These are phyloP conservation scores for Miscanthus sacchariflorus DNA, from an alignment of 202 grass and related monocot species.

Conservation along the genomic window DNA sequence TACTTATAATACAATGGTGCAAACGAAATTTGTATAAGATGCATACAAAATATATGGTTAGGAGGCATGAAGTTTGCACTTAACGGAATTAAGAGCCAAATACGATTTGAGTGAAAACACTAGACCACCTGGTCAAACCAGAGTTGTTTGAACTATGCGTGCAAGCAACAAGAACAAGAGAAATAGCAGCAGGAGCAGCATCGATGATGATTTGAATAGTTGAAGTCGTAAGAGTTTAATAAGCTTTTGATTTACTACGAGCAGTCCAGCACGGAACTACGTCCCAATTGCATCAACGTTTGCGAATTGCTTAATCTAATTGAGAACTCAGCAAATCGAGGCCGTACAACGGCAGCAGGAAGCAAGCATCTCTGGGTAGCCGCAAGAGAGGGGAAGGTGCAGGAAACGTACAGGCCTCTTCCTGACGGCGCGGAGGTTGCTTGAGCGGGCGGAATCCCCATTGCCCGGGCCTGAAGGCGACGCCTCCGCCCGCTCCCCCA, in stretches of 20 bases:
- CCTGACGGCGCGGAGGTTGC: slow-evolving; percentile 59
- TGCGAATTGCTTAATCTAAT: slow-evolving; percentile 25
- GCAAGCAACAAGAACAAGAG: slow-evolving; percentile 42
- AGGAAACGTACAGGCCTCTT: slow-evolving; percentile 77
- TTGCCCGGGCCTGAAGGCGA: slow-evolving; percentile 33
- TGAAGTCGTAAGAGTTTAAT: slow-evolving; percentile 13
- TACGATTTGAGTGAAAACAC: slow-evolving; percentile 27
- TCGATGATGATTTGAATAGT: slow-evolving; percentile 24
- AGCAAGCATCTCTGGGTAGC: slow-evolving; percentile 56
- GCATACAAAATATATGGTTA: neutral
- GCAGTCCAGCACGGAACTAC: slow-evolving; percentile 24
- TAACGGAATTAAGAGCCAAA: slow-evolving; percentile 18
- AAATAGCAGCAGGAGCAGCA: slow-evolving; percentile 5
- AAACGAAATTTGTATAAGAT: slow-evolving; percentile 23
- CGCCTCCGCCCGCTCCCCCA: slow-evolving; percentile 26
- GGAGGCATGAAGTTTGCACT: slow-evolving; percentile 12
- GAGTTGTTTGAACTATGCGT: slow-evolving; percentile 32
- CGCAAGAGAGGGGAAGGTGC: slow-evolving; percentile 50
- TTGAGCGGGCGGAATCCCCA: slow-evolving; percentile 53
- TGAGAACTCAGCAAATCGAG: slow-evolving; percentile 38
- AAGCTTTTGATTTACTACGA: slow-evolving; percentile 37
- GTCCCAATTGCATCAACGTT: slow-evolving; percentile 8
- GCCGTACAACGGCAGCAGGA: slow-evolving; percentile 28
- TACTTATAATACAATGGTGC: neutral
- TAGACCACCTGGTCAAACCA: slow-evolving; percentile 37